Base-by-base conservation (phyloP, 1,284 basidiomycete genomes). In the Papiliotrema nemorosa region DNA sequence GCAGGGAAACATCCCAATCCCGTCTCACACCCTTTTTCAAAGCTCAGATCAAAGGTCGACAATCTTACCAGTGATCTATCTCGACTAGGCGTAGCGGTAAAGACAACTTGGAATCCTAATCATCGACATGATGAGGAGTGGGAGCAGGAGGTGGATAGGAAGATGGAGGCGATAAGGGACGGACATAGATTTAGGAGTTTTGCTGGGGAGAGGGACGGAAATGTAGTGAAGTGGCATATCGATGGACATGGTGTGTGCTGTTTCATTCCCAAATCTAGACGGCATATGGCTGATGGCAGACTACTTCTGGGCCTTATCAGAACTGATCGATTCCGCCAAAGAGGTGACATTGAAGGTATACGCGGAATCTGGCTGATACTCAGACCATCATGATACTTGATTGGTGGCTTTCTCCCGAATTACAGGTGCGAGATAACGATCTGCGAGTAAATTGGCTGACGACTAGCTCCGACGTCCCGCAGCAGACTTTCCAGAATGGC, bases 301-400 rank as follows among this genome's bases (percentile, higher is more conserved):
- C 76, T 96, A 93, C 72, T 88, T 96, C 80, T 94, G 87, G 81
- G 91, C 92, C 0, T 70, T 94, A 27, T 90, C 88, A 2, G 90
- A 92, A 75, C 79, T 93, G 70, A 79, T 96, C 22, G 90, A 94
- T 48, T 45, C 56, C 10, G 78, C 78, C 0, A 66, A 63, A 44
- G 71, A 77, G 48, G 71, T 66, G 22, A 18, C 63, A 38, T 12
- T 16, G 21, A 22, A 2, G 14, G 6, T n/a, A 1, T 20, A 12
- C 13, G 18, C 49, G 1, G 24, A 2, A 6, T 21, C 24, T 37
- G 25, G 39, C 22, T 27, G 44, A 44, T 18, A n/a, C 24, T 33
- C 55, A 76, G 66, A 82, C 76, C 36, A 91, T 91, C 61, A 91
- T 90, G 74, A 78, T 78, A 44, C 64, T 77, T 80, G 90, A 92